A percentile compares a stretch with the other conserved stretches of the same genome.
These are phyloP conservation scores for Pseudogymnoascus sp. DNA, from an alignment of 2,329 filamentous ascomycete species.

Conservation along the genomic window DNA sequence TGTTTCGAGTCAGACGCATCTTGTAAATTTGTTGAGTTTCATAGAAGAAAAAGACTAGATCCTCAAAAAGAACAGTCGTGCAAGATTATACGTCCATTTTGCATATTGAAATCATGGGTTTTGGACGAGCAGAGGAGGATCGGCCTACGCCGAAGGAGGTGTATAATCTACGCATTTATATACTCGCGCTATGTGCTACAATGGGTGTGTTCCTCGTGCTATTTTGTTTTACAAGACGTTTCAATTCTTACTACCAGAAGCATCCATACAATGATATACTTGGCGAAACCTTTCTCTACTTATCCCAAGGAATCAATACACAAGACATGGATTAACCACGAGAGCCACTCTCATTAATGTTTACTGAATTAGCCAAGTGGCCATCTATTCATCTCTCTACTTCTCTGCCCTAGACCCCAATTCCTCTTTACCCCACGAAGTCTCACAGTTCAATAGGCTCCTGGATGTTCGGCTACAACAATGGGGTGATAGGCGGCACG, in stretches of 20 bases:
- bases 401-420: neutral
- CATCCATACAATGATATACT: neutral
- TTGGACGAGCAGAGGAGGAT: constrained; percentile 21
- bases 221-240: neutral
- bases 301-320: neutral
- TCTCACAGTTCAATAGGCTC: neutral
- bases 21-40: neutral
- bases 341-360: neutral
- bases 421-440: neutral
- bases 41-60: neutral
- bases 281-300: neutral
- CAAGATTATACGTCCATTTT: neutral
- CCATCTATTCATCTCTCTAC: neutral
- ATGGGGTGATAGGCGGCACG: constrained; percentile 11
- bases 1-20: neutral
- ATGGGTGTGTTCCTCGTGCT: neutral
- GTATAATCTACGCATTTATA: constrained; percentile 23
- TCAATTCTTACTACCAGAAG: neutral
- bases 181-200: constrained; percentile 17
- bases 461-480: constrained; percentile 14
- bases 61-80: neutral
- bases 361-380: neutral
- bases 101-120: neutral
- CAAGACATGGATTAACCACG: neutral
- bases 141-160: constrained; percentile 23